Evolutionary conservation across 2,329 filamentous ascomycete species (phyloP).

Genomic region (Arthrobotrys musiformis): DNA sequence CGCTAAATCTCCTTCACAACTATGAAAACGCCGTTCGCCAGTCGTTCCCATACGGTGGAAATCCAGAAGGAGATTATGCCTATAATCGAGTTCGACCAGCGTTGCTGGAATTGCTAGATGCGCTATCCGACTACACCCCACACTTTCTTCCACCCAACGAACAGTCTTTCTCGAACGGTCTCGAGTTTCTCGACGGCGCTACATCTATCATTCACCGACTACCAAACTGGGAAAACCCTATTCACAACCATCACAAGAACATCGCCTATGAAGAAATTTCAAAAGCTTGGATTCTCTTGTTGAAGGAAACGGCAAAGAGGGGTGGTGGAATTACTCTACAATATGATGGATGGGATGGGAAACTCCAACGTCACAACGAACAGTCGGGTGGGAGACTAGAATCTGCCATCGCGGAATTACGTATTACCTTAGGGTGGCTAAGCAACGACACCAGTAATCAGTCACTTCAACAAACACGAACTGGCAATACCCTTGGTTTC

Average conservation of each 20-base stretch:
- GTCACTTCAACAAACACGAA: slow-evolving; percentile 42
- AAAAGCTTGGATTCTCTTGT: slow-evolving; percentile 89
- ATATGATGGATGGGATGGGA: slow-evolving; percentile 91
- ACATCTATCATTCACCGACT: slow-evolving; percentile 90
- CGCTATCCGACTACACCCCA: slow-evolving; percentile 91
- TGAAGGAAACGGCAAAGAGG: slow-evolving; percentile 88
- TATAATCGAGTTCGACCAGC: slow-evolving; percentile 91
- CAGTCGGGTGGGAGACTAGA: slow-evolving; percentile 83
- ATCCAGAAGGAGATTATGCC: slow-evolving; percentile 87
- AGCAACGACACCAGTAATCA: slow-evolving; percentile 44
- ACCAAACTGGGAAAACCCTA: slow-evolving; percentile 88
- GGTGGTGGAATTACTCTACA: slow-evolving; percentile 90
- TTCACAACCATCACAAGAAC: slow-evolving; percentile 91
- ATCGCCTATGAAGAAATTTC: slow-evolving; percentile 96
- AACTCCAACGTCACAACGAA: slow-evolving; percentile 85
- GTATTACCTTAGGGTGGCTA: slow-evolving; percentile 55
- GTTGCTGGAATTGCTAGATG: slow-evolving; percentile 82
- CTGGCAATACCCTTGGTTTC: slow-evolving; percentile 54
- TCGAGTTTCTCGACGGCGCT: slow-evolving; percentile 87
- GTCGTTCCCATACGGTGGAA: slow-evolving; percentile 85
- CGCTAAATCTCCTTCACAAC: slow-evolving; percentile 79
- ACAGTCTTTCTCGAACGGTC: slow-evolving; percentile 80
- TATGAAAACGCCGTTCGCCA: slow-evolving; percentile 82
- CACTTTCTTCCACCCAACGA: slow-evolving; percentile 95
- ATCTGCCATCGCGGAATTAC: slow-evolving; percentile 71